These are phyloP conservation scores for Magnolia sinica DNA, from an alignment of 164 flowering plant species.

Conservation along the genomic window DNA sequence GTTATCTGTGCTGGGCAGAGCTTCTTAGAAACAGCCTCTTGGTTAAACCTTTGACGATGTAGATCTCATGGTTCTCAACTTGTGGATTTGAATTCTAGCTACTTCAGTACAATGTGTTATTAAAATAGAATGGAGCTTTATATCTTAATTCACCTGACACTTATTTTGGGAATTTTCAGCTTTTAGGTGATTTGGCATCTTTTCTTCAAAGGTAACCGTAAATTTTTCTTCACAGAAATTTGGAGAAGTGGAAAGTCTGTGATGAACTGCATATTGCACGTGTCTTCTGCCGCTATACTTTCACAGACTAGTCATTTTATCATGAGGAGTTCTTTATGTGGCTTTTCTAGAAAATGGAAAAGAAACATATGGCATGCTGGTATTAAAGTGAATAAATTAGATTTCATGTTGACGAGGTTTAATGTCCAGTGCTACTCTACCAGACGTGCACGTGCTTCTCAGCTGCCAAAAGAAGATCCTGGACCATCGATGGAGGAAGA, in stretches of 20 bases:
- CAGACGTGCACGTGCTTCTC: slow-evolving; percentile 13
- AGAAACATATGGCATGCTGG: slow-evolving; percentile 25
- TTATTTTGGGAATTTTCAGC: neutral
- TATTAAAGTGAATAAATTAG: slow-evolving; percentile 25
- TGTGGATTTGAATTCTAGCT: no score
- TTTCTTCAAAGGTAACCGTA: neutral
- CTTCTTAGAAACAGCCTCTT: no score
- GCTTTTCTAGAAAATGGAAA: slow-evolving; percentile 25
- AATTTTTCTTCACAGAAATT: slow-evolving; percentile 11
- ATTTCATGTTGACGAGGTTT: slow-evolving; percentile 31
- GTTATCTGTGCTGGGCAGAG: no score
- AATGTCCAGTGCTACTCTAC: slow-evolving; percentile 47
- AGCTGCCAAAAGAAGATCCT: slow-evolving; percentile 22
- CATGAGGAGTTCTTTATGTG: slow-evolving; percentile 23
- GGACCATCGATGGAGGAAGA: slow-evolving; percentile 45
- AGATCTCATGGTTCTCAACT: no score
- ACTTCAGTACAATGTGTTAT: no score
- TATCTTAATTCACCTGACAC: neutral
- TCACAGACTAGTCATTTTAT: slow-evolving; percentile 27
- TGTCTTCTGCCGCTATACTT: slow-evolving; percentile 35
- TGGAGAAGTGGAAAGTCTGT: slow-evolving; percentile 23
- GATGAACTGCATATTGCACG: slow-evolving; percentile 54
- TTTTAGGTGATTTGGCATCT: neutral
- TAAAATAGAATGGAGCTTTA: neutral
- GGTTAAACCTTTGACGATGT: no score